These are phyloP conservation scores for Casuarina glauca DNA, from an alignment of 306 rosid species.

Conservation along the genomic window DNA sequence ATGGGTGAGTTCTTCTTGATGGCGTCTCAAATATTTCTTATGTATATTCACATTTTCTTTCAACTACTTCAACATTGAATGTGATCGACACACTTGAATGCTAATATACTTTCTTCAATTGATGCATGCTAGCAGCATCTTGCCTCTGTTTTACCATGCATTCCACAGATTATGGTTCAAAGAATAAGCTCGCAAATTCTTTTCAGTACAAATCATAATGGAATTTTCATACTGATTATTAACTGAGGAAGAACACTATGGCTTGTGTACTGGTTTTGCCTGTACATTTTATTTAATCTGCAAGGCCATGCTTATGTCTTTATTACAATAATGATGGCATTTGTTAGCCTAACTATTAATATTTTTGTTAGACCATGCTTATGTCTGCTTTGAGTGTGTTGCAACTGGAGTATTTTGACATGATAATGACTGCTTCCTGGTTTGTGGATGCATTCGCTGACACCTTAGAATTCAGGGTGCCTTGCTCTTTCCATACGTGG, in stretches of 20 bases:
- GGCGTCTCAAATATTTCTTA: neutral
- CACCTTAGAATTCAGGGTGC: too few species aligned
- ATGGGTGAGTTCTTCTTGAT: constrained; percentile 55
- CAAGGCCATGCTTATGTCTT: too few species aligned
- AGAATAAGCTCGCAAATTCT: neutral
- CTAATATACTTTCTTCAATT: too few species aligned
- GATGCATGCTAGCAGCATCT: neutral
- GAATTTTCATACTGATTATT: too few species aligned
- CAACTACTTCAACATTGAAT: neutral
- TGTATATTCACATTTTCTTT: neutral
- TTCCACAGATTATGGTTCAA: too few species aligned
- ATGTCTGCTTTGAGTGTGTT: neutral
- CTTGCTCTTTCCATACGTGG: too few species aligned
- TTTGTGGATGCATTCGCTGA: neutral
- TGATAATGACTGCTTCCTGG: neutral
- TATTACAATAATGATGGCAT: too few species aligned
- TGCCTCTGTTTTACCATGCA: neutral
- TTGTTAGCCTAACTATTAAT: too few species aligned
- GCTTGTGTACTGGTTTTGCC: too few species aligned
- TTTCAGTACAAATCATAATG: neutral
- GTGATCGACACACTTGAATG: neutral
- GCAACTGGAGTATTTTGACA: neutral
- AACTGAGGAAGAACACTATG: too few species aligned
- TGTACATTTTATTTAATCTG: too few species aligned
- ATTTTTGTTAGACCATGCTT: too few species aligned